Percentiles rank a stretch among this genome's conserved stretches.
Conservation (phyloP, 257 asterid species). For the Paulownia fortunei region DNA sequence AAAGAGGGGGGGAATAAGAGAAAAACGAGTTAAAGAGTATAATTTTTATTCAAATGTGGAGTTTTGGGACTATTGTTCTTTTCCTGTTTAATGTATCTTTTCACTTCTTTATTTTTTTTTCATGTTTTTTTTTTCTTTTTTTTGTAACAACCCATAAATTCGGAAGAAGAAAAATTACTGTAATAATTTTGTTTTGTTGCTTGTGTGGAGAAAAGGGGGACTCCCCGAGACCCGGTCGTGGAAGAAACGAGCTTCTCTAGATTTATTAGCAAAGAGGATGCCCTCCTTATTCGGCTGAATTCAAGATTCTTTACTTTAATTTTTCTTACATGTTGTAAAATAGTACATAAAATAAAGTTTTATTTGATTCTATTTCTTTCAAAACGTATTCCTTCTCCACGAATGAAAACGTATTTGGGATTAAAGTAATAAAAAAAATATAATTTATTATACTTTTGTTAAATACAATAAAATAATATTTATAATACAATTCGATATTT, state of each 20-base stretch:
- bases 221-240: slow-evolving; percentile 51
- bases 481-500: no score
- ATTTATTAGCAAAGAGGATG: slow-evolving; percentile 30
- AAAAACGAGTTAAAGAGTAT: background rate
- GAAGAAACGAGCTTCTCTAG: slow-evolving; percentile 52
- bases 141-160: background rate
- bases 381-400: no score
- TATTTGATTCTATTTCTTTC: no score
- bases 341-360: background rate
- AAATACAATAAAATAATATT: no score
- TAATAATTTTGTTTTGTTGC: background rate
- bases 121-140: background rate
- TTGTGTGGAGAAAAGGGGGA: slow-evolving; percentile 39
- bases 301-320: background rate
- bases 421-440: no score
- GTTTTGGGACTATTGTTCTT: background rate
- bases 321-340: background rate
- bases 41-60: background rate
- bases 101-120: slow-evolving; percentile 3
- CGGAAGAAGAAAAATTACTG: background rate
- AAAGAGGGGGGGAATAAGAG: background rate
- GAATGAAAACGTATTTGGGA: no score
- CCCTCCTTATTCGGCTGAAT: background rate
- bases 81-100: no score
- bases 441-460: no score